phyloP scores from a whole-genome alignment of 257 asterid species.

The Cordia subcordata region DNA sequence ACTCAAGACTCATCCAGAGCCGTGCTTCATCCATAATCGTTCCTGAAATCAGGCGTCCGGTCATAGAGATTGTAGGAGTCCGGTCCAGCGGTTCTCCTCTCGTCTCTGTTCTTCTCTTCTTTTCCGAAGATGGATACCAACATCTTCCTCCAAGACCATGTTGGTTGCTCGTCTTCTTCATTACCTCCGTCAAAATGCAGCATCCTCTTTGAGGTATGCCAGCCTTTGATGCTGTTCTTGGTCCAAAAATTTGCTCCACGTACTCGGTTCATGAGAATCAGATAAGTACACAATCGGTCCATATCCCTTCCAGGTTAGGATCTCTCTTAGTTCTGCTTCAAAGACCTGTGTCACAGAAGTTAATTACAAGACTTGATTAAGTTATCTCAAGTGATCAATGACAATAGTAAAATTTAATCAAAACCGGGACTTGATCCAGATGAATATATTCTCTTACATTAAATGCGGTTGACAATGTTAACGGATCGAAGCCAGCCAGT shows the following conservation, averaged over 20 bases:
- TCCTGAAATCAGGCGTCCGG: conserved; percentile 50
- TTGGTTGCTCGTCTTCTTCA: conserved; percentile 14
- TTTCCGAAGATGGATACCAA: conserved; percentile 36
- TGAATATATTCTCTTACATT: conserved; percentile 69
- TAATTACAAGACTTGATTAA: no score
- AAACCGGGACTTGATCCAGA: neutral
- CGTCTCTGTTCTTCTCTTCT: conserved; percentile 4
- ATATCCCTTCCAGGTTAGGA: conserved; percentile 31
- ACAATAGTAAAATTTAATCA: neutral
- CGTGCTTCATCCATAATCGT: conserved; percentile 71
- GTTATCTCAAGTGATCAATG: no score
- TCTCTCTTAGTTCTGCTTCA: conserved; percentile 26
- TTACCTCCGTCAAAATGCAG: conserved; percentile 17
- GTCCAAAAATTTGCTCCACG: conserved; percentile 52
- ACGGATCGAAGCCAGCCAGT: conserved; percentile 67
- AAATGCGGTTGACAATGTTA: conserved; percentile 63
- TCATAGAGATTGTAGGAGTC: conserved; percentile 61
- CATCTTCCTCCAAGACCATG: conserved; percentile 62
- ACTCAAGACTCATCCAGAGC: conserved; percentile 60
- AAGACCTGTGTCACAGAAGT: conserved; percentile 45
- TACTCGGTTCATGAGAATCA: conserved; percentile 34
- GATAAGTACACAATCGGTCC: conserved; percentile 61
- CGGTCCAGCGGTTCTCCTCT: conserved; percentile 32
- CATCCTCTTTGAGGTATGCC: conserved; percentile 46
- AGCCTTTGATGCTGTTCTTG: conserved; percentile 31